Evolutionary conservation across 805 yeast species (phyloP).

Genomic region (Naumovozyma baii): DNA sequence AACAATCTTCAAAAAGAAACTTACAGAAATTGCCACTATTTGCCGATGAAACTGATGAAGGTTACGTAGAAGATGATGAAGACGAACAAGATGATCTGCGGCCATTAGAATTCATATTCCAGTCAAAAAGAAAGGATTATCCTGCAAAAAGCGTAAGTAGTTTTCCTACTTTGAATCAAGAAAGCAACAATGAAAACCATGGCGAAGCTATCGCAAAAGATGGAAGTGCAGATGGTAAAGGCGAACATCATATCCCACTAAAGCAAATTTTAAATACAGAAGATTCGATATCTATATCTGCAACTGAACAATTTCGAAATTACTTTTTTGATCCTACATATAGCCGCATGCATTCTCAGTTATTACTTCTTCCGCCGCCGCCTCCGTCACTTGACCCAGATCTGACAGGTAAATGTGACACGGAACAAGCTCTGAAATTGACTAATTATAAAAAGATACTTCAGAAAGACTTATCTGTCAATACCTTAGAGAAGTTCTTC

Average conservation of each 20-base stretch:
- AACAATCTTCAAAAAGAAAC: constrained; percentile 2
- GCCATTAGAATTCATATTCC: constrained; percentile 24
- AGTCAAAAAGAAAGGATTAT: constrained; percentile 12
- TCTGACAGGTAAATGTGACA: background rate
- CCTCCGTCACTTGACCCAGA: background rate
- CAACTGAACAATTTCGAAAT: background rate
- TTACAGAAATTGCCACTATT: background rate
- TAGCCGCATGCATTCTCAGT: background rate
- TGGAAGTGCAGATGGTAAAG: too few relatives aligned
- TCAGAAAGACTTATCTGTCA: background rate
- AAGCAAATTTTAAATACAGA: background rate
- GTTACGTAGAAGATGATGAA: constrained; percentile 27
- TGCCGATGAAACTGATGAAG: constrained; percentile 22
- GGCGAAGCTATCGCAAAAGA: too few relatives aligned
- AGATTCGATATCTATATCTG: background rate
- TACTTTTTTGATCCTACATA: background rate
- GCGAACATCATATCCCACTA: background rate
- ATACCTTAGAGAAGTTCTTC: background rate
- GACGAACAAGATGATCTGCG: constrained; percentile 16
- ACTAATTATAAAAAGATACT: background rate
- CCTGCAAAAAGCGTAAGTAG: too few relatives aligned
- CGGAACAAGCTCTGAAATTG: background rate
- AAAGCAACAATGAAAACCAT: background rate
- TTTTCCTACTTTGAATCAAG: background rate
- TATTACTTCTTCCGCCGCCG: background rate